Base-by-base conservation (phyloP, 805 yeast genomes). In the Kluyveromyces dobzhanskii region DNA sequence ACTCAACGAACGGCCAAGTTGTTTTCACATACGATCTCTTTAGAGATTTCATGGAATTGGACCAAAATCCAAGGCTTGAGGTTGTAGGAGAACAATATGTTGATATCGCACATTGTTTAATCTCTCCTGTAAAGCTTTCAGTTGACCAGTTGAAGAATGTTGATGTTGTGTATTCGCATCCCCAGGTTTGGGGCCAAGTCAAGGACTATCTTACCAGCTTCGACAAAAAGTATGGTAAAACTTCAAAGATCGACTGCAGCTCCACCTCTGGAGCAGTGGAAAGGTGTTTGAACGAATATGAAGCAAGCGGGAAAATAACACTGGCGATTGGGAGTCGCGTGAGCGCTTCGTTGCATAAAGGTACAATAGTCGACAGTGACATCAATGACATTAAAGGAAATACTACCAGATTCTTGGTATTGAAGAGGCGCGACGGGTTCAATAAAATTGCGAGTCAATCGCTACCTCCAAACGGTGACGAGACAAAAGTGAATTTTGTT, bases 151-250 rank as follows among this genome's bases (percentile, higher is more conserved):
- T 80, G 11, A 50, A 43, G 18, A 56, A 68, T 11, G 71, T 87
- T 37, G 60, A 55, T 12, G 73, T 69, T 24, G 71, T 90, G 14
- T 85, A 84, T 62, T 84, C 96, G 3, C 98, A 90, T 61, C 97
- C 98, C 2, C 98, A 90, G 59, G 98, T 88, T 0, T 90, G 98
- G 98, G 94, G 96, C 8, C 98, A 90, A 57, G 80, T 85, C 36
- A 65, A 71, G 3, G 57, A 64, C 17, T 92, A 84, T 64, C 55
- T 83, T 30, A 54, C 65, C 11, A 37, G 43, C 45, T 44, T 65
- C 54, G 42, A 53, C 30, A 40, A 55, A 11, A 54, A 52, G 33
- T 58, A 64, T 28, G 60, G 63, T 12, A 50, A 57, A 17, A 65
- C 73, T 25, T 70, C 69, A 37, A 69, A 62, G 43, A 66, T 82